phyloP scores from a whole-genome alignment of 2,329 filamentous ascomycete species.

The Aspergillus sp. region DNA sequence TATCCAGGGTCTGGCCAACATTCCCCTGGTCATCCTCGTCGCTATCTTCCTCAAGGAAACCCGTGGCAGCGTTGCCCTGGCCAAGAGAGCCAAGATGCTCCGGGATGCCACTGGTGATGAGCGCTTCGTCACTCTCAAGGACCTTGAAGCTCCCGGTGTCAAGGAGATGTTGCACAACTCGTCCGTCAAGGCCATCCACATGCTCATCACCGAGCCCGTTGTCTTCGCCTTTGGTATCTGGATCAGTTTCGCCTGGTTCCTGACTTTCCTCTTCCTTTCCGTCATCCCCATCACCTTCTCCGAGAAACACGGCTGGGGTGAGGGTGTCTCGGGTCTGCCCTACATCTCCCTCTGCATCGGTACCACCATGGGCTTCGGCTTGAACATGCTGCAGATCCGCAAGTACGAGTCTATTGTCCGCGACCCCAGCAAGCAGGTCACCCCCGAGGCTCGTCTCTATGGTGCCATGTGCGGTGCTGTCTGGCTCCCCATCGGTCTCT shows the following conservation, averaged over 20 bases:
- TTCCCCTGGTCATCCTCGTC: slow-evolving; percentile 44
- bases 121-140: slow-evolving; percentile 47
- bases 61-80: slow-evolving; percentile 43
- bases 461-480: slow-evolving; percentile 46
- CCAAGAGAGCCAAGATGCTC: slow-evolving; percentile 46
- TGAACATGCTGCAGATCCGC: slow-evolving; percentile 48
- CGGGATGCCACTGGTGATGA: slow-evolving; percentile 46
- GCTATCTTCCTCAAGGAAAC: slow-evolving; percentile 44
- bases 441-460: slow-evolving; percentile 45
- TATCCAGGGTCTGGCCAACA: slow-evolving; percentile 49
- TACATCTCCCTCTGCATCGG: slow-evolving; percentile 50
- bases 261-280: slow-evolving; percentile 51
- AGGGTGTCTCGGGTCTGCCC: slow-evolving; percentile 47
- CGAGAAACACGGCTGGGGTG: slow-evolving; percentile 50
- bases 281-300: slow-evolving; percentile 48
- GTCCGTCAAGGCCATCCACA: slow-evolving; percentile 49
- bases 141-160: slow-evolving; percentile 47
- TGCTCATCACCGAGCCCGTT: slow-evolving; percentile 47
- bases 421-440: slow-evolving; percentile 24
- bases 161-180: slow-evolving; percentile 39
- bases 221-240: slow-evolving; percentile 49
- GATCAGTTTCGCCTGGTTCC: slow-evolving; percentile 51
- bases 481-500: slow-evolving; percentile 46
- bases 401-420: slow-evolving; percentile 45
- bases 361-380: slow-evolving; percentile 44